These are phyloP conservation scores for Boletales sp. DNA, from an alignment of 768 basidiomycete genomes.

Conservation along the genomic window DNA sequence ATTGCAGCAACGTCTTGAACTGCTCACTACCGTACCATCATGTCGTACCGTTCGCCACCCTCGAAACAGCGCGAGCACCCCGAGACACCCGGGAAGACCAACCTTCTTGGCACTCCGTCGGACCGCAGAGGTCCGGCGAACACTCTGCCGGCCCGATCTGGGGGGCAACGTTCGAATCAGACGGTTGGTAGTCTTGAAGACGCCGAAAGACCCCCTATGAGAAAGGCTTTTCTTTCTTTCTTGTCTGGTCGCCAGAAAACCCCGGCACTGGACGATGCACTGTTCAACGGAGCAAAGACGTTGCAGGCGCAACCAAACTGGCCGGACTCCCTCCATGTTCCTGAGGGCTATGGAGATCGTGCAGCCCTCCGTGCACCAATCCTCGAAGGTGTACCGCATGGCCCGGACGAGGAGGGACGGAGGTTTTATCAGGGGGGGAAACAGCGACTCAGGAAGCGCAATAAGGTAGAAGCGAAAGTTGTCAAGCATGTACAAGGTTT, in stretches of 20 bases:
- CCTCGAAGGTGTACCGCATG: background rate
- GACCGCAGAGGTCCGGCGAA: background rate
- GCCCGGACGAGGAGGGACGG: conserved; percentile 15
- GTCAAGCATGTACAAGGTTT: conserved; percentile 48
- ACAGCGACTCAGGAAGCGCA: conserved; percentile 27
- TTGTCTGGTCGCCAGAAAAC: conserved; percentile 7
- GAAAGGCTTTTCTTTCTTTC: conserved; percentile 15
- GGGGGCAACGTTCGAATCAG: background rate
- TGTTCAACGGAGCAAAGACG: conserved; percentile 25
- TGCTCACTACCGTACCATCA: background rate
- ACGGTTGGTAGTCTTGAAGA: conserved; percentile 8
- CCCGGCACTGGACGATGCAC: conserved; percentile 18
- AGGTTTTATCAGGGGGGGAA: conserved; percentile 31
- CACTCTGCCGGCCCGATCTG: conserved; percentile 1
- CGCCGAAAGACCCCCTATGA: conserved; percentile 1
- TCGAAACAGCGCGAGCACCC: conserved; percentile 6
- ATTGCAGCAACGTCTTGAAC: background rate
- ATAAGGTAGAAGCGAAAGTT: conserved; percentile 34
- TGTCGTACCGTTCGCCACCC: conserved; percentile 8
- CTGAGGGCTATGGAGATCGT: conserved; percentile 12
- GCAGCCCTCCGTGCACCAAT: conserved; percentile 8
- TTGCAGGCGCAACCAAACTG: conserved; percentile 23
- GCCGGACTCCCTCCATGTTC: conserved; percentile 20
- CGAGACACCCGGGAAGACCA: background rate
- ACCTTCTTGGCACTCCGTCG: background rate